Evolutionary conservation across 192 early-diverging fungal genomes (phyloP).

Genomic region (Backusella tuberculispora): DNA sequence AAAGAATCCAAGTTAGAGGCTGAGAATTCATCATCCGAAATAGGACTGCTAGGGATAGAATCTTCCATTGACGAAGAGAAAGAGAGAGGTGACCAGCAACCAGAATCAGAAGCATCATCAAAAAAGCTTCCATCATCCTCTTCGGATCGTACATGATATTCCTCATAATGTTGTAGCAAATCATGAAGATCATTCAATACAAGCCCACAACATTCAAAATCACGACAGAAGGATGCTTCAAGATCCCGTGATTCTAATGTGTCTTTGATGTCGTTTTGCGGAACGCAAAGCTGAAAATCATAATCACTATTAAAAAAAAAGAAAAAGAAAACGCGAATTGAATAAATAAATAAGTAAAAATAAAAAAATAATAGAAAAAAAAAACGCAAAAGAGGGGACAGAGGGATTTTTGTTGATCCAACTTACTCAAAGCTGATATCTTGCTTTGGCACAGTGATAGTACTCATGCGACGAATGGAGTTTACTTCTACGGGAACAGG

Average conservation of each 20-base stretch:
- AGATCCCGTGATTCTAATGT: constrained; percentile 62
- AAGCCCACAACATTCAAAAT: constrained; percentile 95
- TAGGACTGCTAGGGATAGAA: constrained; percentile 25
- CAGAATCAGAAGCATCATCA: constrained; percentile 24
- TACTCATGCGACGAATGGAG: constrained; percentile 38
- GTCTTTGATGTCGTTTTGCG: constrained; percentile 28
- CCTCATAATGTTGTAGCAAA: constrained; percentile 95
- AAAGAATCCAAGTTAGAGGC: constrained; percentile 28
- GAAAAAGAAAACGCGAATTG: constrained; percentile 13
- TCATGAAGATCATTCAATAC: constrained; percentile 90
- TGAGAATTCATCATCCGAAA: constrained; percentile 10
- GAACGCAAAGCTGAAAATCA: constrained; percentile 36
- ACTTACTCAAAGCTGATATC: constrained; percentile 47
- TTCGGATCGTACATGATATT: constrained; percentile 88
- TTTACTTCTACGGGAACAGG: constrained; percentile 40
- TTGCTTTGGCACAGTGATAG: constrained; percentile 36
- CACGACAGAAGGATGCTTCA: constrained; percentile 90
- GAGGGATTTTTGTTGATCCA: neutral
- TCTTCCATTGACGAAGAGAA: constrained; percentile 17
- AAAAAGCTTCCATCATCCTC: constrained; percentile 53
- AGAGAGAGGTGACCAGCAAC: constrained; percentile 26
- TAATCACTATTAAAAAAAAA: constrained; percentile 27
- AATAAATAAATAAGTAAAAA: constrained; percentile 13
- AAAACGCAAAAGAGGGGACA: neutral
- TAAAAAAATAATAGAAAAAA: neutral